phyloP scores from a whole-genome alignment of 2,329 filamentous ascomycete genomes.

The Lachnellula arida region DNA sequence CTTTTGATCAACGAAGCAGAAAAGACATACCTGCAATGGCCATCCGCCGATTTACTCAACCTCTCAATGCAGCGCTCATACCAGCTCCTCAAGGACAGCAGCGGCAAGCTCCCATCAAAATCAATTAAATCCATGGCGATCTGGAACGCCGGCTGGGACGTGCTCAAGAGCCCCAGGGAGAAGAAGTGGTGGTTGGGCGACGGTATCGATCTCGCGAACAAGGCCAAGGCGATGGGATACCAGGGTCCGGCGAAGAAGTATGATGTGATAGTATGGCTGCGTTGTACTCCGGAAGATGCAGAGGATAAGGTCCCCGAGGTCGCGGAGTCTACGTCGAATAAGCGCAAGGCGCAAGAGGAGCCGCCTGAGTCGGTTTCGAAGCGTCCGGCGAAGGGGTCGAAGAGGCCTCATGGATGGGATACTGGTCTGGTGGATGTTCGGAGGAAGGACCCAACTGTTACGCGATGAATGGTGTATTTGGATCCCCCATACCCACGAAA shows the following conservation, averaged over 20 bases:
- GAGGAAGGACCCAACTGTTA: too few relatives aligned
- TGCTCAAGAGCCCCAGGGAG: constrained; percentile 14
- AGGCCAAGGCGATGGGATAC: constrained; percentile 17
- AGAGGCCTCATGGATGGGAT: constrained; percentile 3
- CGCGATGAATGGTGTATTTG: too few relatives aligned
- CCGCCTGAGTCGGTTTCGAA: constrained; percentile 3
- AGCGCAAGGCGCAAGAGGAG: constrained; percentile 1
- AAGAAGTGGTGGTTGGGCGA: constrained; percentile 18
- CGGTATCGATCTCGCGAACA: constrained; percentile 16
- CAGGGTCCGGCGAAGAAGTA: constrained; percentile 12
- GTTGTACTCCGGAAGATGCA: constrained; percentile 5
- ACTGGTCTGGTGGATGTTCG: too few relatives aligned
- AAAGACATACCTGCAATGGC: constrained; percentile 2
- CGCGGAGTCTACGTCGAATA: constrained; percentile 12
- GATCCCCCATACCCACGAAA: too few relatives aligned
- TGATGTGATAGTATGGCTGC: constrained; percentile 13
- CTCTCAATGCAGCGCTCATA: constrained; percentile 15
- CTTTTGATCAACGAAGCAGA: constrained; percentile 5
- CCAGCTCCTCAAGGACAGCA: constrained; percentile 13
- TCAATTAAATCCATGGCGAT: constrained; percentile 3
- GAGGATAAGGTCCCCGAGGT: constrained; percentile 9
- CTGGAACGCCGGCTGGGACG: constrained; percentile 16
- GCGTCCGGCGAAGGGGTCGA: constrained; percentile 12
- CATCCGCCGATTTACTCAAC: constrained; percentile 2
- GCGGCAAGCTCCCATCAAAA: constrained; percentile 11